Percentiles rank a stretch among this genome's conserved stretches.
phyloP scores from a whole-genome alignment of 441 rosid genomes.

The Corymbia citriodora region DNA sequence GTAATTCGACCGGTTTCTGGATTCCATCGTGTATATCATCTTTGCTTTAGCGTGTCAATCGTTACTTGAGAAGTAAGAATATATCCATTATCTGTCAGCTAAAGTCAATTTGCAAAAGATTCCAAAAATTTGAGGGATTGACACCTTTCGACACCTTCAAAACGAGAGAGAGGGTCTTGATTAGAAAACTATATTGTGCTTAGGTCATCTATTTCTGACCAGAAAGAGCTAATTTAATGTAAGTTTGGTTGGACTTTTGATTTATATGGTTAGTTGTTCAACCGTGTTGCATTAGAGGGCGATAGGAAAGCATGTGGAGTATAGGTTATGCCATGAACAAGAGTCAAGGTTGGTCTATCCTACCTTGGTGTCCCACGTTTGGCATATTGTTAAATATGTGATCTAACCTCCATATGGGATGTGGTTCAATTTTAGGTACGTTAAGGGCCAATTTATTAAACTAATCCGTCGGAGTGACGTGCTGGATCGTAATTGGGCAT shows the following conservation, averaged over 20 bases:
- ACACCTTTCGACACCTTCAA: neutral
- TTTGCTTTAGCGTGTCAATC: neutral
- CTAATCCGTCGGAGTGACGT: fast-evolving
- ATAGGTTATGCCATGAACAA: neutral
- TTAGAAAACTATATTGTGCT: neutral
- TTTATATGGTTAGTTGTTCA: neutral
- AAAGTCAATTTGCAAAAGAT: fast-evolving
- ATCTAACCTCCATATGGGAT: neutral
- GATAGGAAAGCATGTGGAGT: neutral
- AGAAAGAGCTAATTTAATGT: neutral
- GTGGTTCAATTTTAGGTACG: neutral
- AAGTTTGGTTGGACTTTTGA: neutral
- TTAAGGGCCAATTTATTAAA: neutral
- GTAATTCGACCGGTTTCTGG: neutral
- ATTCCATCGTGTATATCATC: neutral
- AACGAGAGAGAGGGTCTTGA: neutral
- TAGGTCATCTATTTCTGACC: neutral
- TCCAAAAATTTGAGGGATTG: neutral
- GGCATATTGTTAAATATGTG: neutral
- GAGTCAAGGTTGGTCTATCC: neutral
- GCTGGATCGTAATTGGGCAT: neutral
- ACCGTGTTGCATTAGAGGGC: neutral
- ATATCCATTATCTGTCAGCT: neutral
- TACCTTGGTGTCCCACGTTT: neutral
- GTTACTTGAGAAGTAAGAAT: neutral